phyloP scores from a whole-genome alignment of 371 early-diverging fungal species.

The Zychaea mexicana region DNA sequence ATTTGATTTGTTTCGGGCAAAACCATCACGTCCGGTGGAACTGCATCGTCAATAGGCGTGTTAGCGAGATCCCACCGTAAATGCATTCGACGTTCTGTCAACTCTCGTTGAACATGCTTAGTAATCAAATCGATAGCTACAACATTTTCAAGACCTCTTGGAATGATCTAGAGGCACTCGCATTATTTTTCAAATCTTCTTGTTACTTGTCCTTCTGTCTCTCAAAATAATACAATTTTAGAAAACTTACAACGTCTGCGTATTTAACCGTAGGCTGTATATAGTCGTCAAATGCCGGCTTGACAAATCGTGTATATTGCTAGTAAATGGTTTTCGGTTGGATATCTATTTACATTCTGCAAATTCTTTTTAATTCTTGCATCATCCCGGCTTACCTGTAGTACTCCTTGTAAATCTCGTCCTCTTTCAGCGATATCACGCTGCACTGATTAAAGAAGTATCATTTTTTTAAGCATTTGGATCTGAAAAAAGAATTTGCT shows the following conservation, averaged over 20 bases:
- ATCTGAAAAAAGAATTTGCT: neutral
- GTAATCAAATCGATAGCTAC: slow-evolving; percentile 92
- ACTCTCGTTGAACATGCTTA: slow-evolving; percentile 82
- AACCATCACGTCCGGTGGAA: slow-evolving; percentile 56
- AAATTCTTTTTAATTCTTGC: too few relatives aligned
- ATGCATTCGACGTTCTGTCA: slow-evolving; percentile 71
- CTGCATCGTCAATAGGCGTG: slow-evolving; percentile 34
- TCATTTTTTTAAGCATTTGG: too few relatives aligned
- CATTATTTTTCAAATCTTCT: neutral
- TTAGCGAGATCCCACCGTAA: slow-evolving; percentile 68
- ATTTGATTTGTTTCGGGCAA: slow-evolving; percentile 71
- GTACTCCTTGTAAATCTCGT: slow-evolving; percentile 79
- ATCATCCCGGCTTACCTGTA: slow-evolving; percentile 54
- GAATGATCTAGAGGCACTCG: slow-evolving; percentile 73
- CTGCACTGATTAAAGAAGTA: slow-evolving; percentile 62
- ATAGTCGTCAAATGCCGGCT: slow-evolving; percentile 88
- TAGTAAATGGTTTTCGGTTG: too few relatives aligned
- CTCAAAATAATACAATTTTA: neutral
- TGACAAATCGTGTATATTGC: slow-evolving; percentile 91
- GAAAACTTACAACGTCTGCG: slow-evolving; percentile 75
- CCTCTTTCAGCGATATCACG: slow-evolving; percentile 91
- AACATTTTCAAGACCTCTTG: slow-evolving; percentile 86
- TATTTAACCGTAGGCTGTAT: slow-evolving; percentile 87
- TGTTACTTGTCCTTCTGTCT: too few relatives aligned
- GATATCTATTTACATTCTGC: too few relatives aligned